Evolutionary conservation across 495 filamentous ascomycete genomes (phyloP).

Genomic region (Stereocaulon alpinum): DNA sequence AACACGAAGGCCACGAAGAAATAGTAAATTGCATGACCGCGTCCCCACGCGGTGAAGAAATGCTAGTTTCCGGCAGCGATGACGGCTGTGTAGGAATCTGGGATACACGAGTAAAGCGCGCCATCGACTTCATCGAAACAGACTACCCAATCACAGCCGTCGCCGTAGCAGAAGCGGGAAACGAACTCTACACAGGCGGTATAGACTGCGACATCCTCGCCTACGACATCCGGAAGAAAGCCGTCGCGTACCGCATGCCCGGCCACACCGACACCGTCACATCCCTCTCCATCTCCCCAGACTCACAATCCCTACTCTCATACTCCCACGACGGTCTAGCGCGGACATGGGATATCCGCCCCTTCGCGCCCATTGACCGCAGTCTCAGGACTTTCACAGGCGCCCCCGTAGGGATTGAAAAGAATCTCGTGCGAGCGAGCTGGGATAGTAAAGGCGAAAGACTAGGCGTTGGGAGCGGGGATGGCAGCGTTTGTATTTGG

Average conservation of each 20-base stretch:
- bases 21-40: constrained; percentile 85
- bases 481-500: constrained; percentile 87
- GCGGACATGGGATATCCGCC: constrained; percentile 90
- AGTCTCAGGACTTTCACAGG: constrained; percentile 81
- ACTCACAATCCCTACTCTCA: constrained; percentile 81
- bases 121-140: constrained; percentile 77
- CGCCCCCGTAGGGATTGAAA: constrained; percentile 75
- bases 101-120: constrained; percentile 89
- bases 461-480: constrained; percentile 82
- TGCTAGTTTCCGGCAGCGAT: constrained; percentile 80
- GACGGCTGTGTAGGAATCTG: constrained; percentile 93
- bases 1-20: constrained; percentile 89
- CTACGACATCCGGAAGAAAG: constrained; percentile 91
- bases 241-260: constrained; percentile 72
- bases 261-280: constrained; percentile 91
- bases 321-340: constrained; percentile 91
- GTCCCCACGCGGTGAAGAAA: constrained; percentile 76
- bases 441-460: constrained; percentile 83
- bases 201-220: constrained; percentile 97
- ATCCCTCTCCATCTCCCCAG: constrained; percentile 79
- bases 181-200: constrained; percentile 88
- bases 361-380: constrained; percentile 81
- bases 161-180: constrained; percentile 81
- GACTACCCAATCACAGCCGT: constrained; percentile 90
- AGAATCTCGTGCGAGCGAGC: constrained; percentile 82